Evolutionary conservation across 805 yeast species (phyloP).

Genomic region (Hanseniaspora nectarophila): DNA sequence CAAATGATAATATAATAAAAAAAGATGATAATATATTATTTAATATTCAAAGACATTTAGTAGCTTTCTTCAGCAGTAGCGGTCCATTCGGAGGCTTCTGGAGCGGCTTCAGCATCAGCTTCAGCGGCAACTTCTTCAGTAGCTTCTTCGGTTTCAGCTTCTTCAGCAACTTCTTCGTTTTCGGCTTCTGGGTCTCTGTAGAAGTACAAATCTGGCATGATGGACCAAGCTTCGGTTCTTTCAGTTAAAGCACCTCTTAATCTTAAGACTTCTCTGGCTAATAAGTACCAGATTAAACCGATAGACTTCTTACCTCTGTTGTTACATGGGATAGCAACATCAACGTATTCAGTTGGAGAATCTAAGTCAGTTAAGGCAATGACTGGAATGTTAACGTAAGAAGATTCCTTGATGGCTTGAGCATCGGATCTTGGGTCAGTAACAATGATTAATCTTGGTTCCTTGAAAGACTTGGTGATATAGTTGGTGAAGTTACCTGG

Average conservation of each 20-base stretch:
- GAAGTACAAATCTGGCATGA: conserved; percentile 99
- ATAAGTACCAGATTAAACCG: conserved; percentile 99
- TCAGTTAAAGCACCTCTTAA: conserved; percentile 94
- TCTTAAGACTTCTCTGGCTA: conserved; percentile 98
- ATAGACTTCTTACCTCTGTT: conserved; percentile 99
- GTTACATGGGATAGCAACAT: conserved; percentile 99
- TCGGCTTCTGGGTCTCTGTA: conserved; percentile 99
- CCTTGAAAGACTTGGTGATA: conserved; percentile 99
- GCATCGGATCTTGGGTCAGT: conserved; percentile 99
- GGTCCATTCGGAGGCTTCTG: conserved; percentile 15
- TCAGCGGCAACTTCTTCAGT: conserved; percentile 57
- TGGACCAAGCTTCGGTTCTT: conserved; percentile 95
- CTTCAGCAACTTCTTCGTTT: conserved; percentile 61
- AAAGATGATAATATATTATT: background rate
- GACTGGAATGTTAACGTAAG: conserved; percentile 99
- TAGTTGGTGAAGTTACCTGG: conserved; percentile 99
- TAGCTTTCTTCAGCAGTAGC: conserved; percentile 14
- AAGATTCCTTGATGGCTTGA: conserved; percentile 99
- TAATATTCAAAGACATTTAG: conserved; percentile 5
- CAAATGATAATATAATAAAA: conserved; percentile 5
- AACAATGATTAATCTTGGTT: conserved; percentile 98
- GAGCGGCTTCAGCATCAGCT: conserved; percentile 20
- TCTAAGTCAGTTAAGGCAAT: conserved; percentile 98
- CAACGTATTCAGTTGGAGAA: conserved; percentile 97
- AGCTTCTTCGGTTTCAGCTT: conserved; percentile 66